Conservation (phyloP, 352 stramenopile species). For the Globisporangium ultimum region DNA sequence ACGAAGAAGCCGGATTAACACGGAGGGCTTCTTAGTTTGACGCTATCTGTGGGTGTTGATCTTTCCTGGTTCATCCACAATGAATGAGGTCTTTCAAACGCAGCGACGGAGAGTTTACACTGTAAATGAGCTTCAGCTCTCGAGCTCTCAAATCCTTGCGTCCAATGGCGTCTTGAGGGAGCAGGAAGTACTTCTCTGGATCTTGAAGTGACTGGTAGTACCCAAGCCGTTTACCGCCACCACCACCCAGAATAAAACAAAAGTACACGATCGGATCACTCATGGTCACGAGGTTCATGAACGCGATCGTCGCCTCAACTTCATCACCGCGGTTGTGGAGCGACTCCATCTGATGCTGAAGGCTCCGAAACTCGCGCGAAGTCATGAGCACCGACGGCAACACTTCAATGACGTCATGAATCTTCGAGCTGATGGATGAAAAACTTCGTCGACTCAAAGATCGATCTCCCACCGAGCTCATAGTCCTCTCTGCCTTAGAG, state of each 20-base stretch:
- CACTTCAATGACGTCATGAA: neutral
- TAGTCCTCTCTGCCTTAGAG: no score
- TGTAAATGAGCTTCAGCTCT: no score
- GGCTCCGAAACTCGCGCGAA: neutral
- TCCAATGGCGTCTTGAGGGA: neutral
- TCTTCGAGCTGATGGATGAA: no score
- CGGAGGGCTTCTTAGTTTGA: no score
- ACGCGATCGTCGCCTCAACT: neutral
- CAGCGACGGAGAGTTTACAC: no score
- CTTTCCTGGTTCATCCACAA: no score
- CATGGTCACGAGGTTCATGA: slow-evolving; percentile 1
- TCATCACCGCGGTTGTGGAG: neutral
- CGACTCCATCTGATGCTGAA: neutral
- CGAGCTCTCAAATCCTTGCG: no score
- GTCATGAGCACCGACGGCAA: slow-evolving; percentile 1
- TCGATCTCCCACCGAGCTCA: no score
- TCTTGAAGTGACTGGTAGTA: slow-evolving; percentile 3
- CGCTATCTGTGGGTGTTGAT: no score
- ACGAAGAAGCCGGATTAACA: no score
- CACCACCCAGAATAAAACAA: neutral
- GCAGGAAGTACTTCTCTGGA: neutral
- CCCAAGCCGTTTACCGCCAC: neutral
- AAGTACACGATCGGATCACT: slow-evolving; percentile 2
- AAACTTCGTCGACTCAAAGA: no score
- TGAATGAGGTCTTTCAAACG: no score